Percentiles rank a stretch among this genome's conserved stretches.
Evolutionary conservation across 2,329 filamentous ascomycete species (phyloP).

Genomic region (Cladophialophora immunda): DNA sequence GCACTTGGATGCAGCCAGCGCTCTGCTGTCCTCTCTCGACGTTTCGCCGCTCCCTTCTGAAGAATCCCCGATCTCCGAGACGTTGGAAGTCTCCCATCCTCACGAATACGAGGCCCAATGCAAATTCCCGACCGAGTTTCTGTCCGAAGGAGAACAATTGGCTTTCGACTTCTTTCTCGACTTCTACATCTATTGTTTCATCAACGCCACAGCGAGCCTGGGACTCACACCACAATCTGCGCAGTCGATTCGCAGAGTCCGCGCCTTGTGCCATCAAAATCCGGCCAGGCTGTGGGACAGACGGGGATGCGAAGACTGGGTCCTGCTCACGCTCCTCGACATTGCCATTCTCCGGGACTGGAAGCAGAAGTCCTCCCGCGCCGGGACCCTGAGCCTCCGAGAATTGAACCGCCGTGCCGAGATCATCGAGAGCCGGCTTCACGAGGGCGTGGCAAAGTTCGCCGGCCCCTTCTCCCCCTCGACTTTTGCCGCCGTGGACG

Average conservation of each 20-base stretch:
- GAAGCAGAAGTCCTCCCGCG: constrained; percentile 13
- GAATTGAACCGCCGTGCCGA: not conserved
- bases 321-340: constrained; percentile 21
- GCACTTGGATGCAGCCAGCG: constrained; percentile 22
- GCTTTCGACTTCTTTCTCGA: not conserved
- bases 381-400: not conserved
- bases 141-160: not conserved
- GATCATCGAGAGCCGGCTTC: not conserved
- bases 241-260: not conserved
- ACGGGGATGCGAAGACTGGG: constrained; percentile 20
- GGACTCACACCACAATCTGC: not conserved
- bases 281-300: not conserved
- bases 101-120: not conserved
- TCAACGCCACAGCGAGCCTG: not conserved
- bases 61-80: not conserved
- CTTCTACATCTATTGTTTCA: not conserved
- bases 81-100: not conserved
- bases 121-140: not conserved
- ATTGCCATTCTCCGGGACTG: constrained; percentile 22
- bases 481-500: not conserved
- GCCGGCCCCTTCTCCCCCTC: not conserved
- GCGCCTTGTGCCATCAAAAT: not conserved
- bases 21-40: constrained; percentile 19
- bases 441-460: not conserved
- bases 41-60: not conserved